These are phyloP conservation scores for Penicillium aurantiogriseum DNA, from an alignment of 2,329 filamentous ascomycete species.

Conservation along the genomic window DNA sequence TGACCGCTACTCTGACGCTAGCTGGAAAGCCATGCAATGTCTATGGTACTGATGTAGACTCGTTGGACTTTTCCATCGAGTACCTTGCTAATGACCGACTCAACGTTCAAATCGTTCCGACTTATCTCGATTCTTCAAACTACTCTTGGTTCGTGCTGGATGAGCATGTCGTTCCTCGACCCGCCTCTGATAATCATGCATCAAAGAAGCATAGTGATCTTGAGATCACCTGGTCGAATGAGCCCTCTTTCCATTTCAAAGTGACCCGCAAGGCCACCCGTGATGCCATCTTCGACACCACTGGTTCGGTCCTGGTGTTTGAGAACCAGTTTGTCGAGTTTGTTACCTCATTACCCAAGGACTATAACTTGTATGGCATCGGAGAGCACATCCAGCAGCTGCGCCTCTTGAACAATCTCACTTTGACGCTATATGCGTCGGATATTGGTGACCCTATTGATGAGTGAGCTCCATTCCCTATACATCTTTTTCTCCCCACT, in stretches of 20 bases:
- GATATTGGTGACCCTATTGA: conserved; percentile 61
- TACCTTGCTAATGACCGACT: conserved; percentile 66
- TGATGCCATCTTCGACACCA: conserved; percentile 67
- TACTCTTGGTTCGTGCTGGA: conserved; percentile 66
- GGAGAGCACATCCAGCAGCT: conserved; percentile 71
- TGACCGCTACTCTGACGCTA: conserved; percentile 53
- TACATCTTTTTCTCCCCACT: background rate
- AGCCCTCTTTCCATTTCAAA: conserved; percentile 57
- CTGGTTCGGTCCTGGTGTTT: conserved; percentile 64
- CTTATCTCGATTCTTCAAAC: conserved; percentile 61
- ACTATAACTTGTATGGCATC: conserved; percentile 74
- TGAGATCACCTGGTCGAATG: conserved; percentile 55
- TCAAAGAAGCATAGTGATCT: conserved; percentile 44
- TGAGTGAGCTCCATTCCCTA: conserved; percentile 27
- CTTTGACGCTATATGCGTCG: conserved; percentile 65
- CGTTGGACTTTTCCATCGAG: conserved; percentile 65
- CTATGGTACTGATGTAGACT: conserved; percentile 72
- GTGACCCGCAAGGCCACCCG: conserved; percentile 58
- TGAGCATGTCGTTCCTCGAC: conserved; percentile 60
- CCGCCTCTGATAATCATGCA: conserved; percentile 47
- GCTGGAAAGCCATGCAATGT: conserved; percentile 64
- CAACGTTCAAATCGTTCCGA: conserved; percentile 68
- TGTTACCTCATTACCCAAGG: conserved; percentile 61
- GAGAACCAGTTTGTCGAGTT: conserved; percentile 79
- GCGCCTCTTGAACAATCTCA: conserved; percentile 70